Base-by-base conservation (phyloP, 2,329 filamentous ascomycete species). In the Exophiala mesophila region DNA sequence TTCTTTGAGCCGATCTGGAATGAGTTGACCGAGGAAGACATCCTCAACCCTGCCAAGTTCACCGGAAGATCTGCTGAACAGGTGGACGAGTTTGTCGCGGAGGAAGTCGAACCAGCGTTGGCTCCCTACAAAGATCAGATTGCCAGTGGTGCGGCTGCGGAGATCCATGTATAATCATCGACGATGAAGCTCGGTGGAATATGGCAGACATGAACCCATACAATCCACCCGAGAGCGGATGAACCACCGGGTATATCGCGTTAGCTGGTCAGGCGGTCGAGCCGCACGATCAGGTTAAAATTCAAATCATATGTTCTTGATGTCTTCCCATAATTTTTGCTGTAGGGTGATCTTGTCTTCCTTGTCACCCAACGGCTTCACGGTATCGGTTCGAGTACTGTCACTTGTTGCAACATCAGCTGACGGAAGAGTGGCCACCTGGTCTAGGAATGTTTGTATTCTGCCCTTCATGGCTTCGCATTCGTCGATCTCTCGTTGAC, bases 1-100 rank as follows among this genome's bases (percentile, higher is more conserved):
- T 95, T 85, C 71, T 95, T 95, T 69, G 71, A 64, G 46, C 71
- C 83, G 1, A 79, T 90, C 50, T 78, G 78, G 70, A 71, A 59
- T 35, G 82, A 89, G 50, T 68, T 89, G 20, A 54, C 52, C 8
- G 48, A 53, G n/a, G 83, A 88, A 51, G 65, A 61, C 30, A 74
- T 89, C 65, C 66, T 89, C 35, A 74, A 83, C 49, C 72, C 84
- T 1, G 73, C 73, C 56, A 69, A 72, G 43, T 82, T 80, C 50
- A 73, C 77, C 39, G 78, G 78, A 3, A 62, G 76, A 34, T 69
- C 68, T 19, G 68, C 70, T 16, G 63, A 80, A 63, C 67, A 75
- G 58, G 72, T 80, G 15, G 65, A 66, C 49, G 69, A 65, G 49
- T 80, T 77, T 57, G 65, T 68, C 44, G 63, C 65, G 37, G 70